These are phyloP conservation scores for Shiraia sp. DNA, from an alignment of 2,329 filamentous ascomycete species.

Conservation along the genomic window DNA sequence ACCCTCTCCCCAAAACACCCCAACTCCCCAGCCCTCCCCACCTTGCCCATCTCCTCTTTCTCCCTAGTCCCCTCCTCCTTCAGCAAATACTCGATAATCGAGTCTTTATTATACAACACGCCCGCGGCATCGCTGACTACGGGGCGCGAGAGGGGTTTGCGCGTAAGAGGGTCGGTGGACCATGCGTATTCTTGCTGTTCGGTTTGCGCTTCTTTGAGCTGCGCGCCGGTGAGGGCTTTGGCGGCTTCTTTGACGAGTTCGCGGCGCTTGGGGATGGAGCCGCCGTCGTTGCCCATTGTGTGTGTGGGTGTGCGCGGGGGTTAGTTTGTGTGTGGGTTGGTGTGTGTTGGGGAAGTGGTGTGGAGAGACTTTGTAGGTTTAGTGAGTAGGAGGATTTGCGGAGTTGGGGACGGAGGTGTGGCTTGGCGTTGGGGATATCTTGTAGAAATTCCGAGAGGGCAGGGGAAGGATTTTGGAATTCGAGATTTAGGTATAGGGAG, in stretches of 20 bases:
- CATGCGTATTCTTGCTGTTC: conserved; percentile 87
- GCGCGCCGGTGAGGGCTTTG: conserved; percentile 76
- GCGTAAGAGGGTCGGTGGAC: conserved; percentile 85
- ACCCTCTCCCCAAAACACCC: conserved; percentile 64
- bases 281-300: conserved; percentile 94
- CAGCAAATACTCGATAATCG: conserved; percentile 72
- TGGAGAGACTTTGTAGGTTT: neutral
- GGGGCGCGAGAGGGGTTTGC: conserved; percentile 70
- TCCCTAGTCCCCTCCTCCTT: conserved; percentile 57
- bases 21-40: conserved; percentile 52
- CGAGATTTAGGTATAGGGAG: too few species aligned
- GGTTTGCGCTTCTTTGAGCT: conserved; percentile 84
- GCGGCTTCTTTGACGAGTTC: conserved; percentile 96
- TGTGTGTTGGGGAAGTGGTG: neutral
- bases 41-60: conserved; percentile 60
- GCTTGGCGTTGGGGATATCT: conserved; percentile 3
- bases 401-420: conserved; percentile 16
- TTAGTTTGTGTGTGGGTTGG: conserved; percentile 1
- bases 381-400: conserved; percentile 14
- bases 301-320: conserved; percentile 1
- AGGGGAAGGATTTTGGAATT: too few species aligned
- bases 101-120: conserved; percentile 92
- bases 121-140: conserved; percentile 85
- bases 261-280: conserved; percentile 89
- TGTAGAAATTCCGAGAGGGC: too few species aligned